phyloP scores from a whole-genome alignment of 225 moss, liverwort and hornwort species.

The Sphagnum contortum region DNA sequence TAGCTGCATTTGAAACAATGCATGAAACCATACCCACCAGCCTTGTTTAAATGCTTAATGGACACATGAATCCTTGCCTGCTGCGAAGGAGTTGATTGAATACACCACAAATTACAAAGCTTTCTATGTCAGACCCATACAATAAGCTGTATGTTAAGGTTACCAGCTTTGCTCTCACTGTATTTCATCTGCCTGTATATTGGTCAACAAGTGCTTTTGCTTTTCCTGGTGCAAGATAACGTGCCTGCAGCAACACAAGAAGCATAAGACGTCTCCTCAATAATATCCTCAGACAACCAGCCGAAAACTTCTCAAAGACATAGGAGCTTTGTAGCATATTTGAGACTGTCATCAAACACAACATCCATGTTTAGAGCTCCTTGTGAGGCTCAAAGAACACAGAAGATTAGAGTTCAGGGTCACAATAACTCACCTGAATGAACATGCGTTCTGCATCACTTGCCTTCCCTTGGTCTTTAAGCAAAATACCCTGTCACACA shows the following conservation, averaged over 20 bases:
- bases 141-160: no score
- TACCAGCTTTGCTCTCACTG: background rate
- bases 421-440: conserved; percentile 49
- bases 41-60: no score
- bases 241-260: conserved; percentile 42
- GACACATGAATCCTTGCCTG: no score
- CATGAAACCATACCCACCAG: no score
- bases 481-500: conserved; percentile 56
- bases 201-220: conserved; percentile 75
- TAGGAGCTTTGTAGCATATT: background rate
- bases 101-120: no score
- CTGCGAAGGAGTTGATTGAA: no score
- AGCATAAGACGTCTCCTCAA: background rate
- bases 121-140: no score
- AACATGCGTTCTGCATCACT: conserved; percentile 96
- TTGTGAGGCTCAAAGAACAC: background rate
- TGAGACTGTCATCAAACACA: background rate
- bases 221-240: conserved; percentile 76
- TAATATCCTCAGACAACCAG: background rate
- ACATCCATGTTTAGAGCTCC: background rate
- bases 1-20: no score
- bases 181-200: conserved; percentile 58
- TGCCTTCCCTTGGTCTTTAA: conserved; percentile 75
- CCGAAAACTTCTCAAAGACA: background rate
- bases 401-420: no score